Evolutionary conservation across 1,284 basidiomycete genomes (phyloP).

Genomic region (Microbotryum intermedium): DNA sequence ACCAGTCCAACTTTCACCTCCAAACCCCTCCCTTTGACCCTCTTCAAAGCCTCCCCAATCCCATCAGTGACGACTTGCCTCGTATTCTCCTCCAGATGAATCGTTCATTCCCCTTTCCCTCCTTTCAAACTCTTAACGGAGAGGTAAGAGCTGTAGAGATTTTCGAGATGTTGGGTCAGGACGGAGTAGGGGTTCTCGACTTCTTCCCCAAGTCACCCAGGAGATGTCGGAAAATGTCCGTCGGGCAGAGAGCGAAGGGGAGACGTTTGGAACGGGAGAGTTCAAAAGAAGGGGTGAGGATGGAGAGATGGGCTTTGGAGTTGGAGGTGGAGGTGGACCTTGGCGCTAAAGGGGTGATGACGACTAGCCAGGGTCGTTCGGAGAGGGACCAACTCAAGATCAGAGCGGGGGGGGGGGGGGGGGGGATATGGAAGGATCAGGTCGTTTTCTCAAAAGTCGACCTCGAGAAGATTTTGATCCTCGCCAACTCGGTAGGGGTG

Average conservation of each 20-base stretch:
- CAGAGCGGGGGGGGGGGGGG: too few relatives aligned
- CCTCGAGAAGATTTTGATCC: conserved; percentile 41
- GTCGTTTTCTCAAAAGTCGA: conserved; percentile 53
- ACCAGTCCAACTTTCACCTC: conserved; percentile 51
- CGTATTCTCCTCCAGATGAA: conserved; percentile 54
- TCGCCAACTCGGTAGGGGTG: conserved; percentile 52
- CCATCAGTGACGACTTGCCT: conserved; percentile 48
- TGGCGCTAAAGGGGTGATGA: conserved; percentile 54
- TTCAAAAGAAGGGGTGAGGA: conserved; percentile 72
- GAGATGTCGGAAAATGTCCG: conserved; percentile 43
- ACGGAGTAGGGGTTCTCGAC: conserved; percentile 58
- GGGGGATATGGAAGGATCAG: too few relatives aligned
- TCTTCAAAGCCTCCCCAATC: conserved; percentile 38
- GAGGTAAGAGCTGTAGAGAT: conserved; percentile 18
- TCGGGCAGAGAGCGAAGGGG: conserved; percentile 42
- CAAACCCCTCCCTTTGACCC: conserved; percentile 44
- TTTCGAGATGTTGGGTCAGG: conserved; percentile 46
- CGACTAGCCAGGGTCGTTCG: conserved; percentile 65
- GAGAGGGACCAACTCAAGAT: conserved; percentile 53
- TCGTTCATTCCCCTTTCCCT: conserved; percentile 35
- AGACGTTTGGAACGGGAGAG: conserved; percentile 57
- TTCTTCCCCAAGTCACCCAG: conserved; percentile 66
- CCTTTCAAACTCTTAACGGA: not conserved
- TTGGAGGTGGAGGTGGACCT: conserved; percentile 23
- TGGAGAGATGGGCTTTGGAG: conserved; percentile 44